Evolutionary conservation across 2,329 filamentous ascomycete genomes (phyloP), one percentile per base, ranked within the genome.

Genomic region (Fusarium globosum): DNA sequence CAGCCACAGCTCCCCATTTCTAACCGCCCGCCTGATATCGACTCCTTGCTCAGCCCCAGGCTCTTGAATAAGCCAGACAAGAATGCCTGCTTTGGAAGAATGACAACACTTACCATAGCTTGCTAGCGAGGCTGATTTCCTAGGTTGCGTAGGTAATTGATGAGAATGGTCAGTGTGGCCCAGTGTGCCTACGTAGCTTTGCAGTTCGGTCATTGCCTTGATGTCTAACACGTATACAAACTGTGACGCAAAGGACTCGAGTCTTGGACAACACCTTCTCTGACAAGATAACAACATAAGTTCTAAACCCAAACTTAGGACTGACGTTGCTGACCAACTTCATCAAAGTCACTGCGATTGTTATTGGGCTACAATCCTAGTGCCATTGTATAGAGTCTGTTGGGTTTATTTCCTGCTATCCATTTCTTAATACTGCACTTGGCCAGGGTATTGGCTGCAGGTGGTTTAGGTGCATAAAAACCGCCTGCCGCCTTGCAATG

Each of bases 11-110:
- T n/a, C 30, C n/a, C 30, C 41, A 58, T 41, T 58, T 36, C n/a
- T 23, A 48, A 58, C 7, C 20, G 41, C 39, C 55, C 30, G 9
- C 8, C 20, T 23, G 56, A 59, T 61, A 41, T 23, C 23, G 8
- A 11, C 36, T 35, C 38, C 18, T 48, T 53, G 41, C 55, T 68
- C 42, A 58, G 65, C 63, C 62, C 35, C 58, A 56, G 38, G 26
- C 38, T n/a, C 41, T 7, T 46, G 18, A 3, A 21, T 26, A 36
- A 53, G 14, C 23, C 35, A 53, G 23, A 53, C 33, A 53, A 28
- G 6, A 26, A 21, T 21, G 33, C 18, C 23, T 38, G 18, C n/a
- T 53, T 53, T 21, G 33, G 49, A 38, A 35, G 28, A n/a, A 46
- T 23, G 30, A 35, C 20, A 14, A 7, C 41, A 56, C 23, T 26